These are phyloP conservation scores for Nosema bombycis DNA, from an alignment of 371 early-diverging fungal genomes.

Conservation along the genomic window DNA sequence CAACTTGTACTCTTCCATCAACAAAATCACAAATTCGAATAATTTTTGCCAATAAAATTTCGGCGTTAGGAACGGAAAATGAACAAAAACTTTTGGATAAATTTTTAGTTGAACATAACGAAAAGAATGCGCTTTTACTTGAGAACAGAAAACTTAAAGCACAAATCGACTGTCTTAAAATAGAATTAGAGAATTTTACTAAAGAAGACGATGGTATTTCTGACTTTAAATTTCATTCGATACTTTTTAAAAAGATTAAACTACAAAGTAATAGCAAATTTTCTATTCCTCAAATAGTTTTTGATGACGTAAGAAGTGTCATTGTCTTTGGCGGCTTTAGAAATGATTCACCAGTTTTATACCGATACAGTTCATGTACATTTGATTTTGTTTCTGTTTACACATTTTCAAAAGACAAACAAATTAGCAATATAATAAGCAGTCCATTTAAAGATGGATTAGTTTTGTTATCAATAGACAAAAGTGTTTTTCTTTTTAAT, in stretches of 20 bases:
- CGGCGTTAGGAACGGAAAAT: conserved; percentile 38
- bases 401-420: background rate
- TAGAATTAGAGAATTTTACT: conserved; percentile 2
- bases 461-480: conserved; percentile 12
- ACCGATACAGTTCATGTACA: background rate
- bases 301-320: background rate
- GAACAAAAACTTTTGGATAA: conserved; percentile 33
- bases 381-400: background rate
- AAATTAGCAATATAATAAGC: conserved; percentile 39
- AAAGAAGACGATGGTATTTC: background rate
- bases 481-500: conserved; percentile 41
- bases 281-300: background rate
- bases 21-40: conserved; percentile 38
- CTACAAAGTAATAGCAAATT: background rate
- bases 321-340: background rate
- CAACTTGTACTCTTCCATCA: conserved; percentile 33
- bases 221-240: background rate
- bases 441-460: conserved; percentile 49
- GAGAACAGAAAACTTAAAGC: conserved; percentile 29
- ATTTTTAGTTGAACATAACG: conserved; percentile 32
- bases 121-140: conserved; percentile 19
- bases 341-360: conserved; percentile 1
- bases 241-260: background rate
- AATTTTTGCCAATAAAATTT: conserved; percentile 50
- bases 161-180: conserved; percentile 38